Evolutionary conservation across 2,329 filamentous ascomycete species (phyloP), one percentile per base, ranked within the genome.

Genomic region (Aspergillus pseudoterreus): DNA sequence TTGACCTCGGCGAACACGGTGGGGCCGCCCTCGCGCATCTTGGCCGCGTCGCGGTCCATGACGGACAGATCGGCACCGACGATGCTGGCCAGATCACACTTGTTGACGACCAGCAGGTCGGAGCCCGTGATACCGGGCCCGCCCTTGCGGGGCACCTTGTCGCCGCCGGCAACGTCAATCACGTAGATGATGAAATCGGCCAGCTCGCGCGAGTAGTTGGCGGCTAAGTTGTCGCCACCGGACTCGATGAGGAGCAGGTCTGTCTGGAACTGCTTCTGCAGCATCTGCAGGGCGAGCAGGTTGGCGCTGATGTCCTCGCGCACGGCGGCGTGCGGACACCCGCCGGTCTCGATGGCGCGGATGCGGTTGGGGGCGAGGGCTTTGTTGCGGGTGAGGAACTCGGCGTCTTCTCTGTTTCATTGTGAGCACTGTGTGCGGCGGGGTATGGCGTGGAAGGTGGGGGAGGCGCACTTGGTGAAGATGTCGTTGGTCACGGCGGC

Each of bases 101-200:
- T 99, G 74, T 99, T 99, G 47, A 99, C 90, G 17, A 99, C 82
- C 58, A 99, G 74, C 70, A 99, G 70, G 67, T 99, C 94, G 63
- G 88, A 94, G 75, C 96, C 92, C 4, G 94, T 99, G 69, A 99
- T 99, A 1, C 94, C 94, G 0, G 94, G 94, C 0, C 94, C 94
- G 24, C 94, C 94, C 76, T 99, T 99, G 24, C 94, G 77, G 0
- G 94, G 94, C 46, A 99, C 87, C 81, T 99, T 99, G 73, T 99
- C 94, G 11, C 94, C 94, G 19, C 94, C 94, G 50, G 86, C 88
- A 15, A 99, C 94, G 72, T 99, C 94, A 63, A 99, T 97, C 27
- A 99, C 94, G 71, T 99, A 99, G 74, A 99, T 87, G 73, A 99
- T 99, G 71, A 88, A 99, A 72, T 99, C 94, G 1, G 94, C 94